These are phyloP conservation scores for Lobosporangium transversale DNA, from an alignment of 192 early-diverging fungal genomes.

Conservation along the genomic window DNA sequence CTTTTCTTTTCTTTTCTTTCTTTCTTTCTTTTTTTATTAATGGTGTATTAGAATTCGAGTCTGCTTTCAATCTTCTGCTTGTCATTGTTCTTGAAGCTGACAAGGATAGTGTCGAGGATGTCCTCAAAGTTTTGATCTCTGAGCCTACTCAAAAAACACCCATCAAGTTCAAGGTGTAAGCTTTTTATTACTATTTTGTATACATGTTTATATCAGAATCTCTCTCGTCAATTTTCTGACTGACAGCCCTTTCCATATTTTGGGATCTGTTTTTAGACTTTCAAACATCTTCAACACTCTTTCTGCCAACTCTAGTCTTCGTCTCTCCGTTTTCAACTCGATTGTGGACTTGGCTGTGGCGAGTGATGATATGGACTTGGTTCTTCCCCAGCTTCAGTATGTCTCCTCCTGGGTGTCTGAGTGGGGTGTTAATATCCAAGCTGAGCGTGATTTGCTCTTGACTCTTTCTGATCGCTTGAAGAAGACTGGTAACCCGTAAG, in stretches of 20 bases:
- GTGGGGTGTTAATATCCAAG: constrained; percentile 71
- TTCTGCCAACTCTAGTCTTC: constrained; percentile 61
- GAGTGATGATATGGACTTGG: constrained; percentile 71
- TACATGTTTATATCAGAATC: no score
- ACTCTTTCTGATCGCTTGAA: constrained; percentile 70
- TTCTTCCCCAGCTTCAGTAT: constrained; percentile 70
- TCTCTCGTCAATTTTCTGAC: no score
- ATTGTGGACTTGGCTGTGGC: constrained; percentile 81
- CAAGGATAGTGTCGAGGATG: constrained; percentile 48
- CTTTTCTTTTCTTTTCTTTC: neutral
- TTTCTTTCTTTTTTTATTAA: neutral
- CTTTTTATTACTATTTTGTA: neutral
- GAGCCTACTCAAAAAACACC: constrained; percentile 60
- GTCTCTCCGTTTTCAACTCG: constrained; percentile 74
- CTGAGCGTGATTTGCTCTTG: constrained; percentile 70
- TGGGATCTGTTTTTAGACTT: neutral
- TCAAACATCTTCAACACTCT: constrained; percentile 82
- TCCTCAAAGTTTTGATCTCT: constrained; percentile 61
- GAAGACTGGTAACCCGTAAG: constrained; percentile 68
- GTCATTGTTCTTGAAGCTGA: constrained; percentile 65
- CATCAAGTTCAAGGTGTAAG: constrained; percentile 73
- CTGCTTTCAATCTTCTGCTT: constrained; percentile 73
- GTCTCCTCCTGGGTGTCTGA: constrained; percentile 72
- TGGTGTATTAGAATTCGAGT: constrained; percentile 64
- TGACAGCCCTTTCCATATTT: no score